Evolutionary conservation across 306 rosid genomes (phyloP), one percentile per base, ranked within the genome.

Genomic region (Castanopsis chinensis): DNA sequence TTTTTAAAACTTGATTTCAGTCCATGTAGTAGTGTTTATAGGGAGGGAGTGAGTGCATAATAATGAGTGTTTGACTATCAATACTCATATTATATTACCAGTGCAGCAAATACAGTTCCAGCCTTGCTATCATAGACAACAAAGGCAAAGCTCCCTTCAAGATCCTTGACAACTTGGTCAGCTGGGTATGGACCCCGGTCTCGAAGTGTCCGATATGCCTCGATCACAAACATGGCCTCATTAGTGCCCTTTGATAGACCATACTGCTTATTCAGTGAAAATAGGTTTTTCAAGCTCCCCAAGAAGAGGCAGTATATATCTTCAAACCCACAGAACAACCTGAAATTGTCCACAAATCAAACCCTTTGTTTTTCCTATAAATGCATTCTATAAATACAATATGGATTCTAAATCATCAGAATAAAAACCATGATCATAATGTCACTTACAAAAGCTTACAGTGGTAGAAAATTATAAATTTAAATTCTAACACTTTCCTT

Each of bases 171-270:
- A 77, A 95, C 99, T 77, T 93, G 99, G 75, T 95, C 99, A 25
- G 98, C 97, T 0, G 99, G 99, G 80, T 96, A 96, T 6, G 99
- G 99, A 73, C 99, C 98, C 8, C 99, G 73, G 83, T 96, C 99
- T 0, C 98, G 84, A 0, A 96, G 98, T 32, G 99, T 93, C 80
- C 84, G 86, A 53, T 93, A 96, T 64, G 99, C 99, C 86, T 93
- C 98, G 19, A 89, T 95, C 78, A 95, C 89, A 86, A 95, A 84
- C 92, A 96, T 85, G 86, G 99, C 96, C 78, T 93, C 99, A 57
- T 89, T 83, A 4, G 86, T 68, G 8, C 85, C 56, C 87, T 93
- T 96, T 14, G 94, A 74, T 12, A 96, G 71, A 19, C 99, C 99
- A 72, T 93, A 96, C 72, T 96, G 96, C 77, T 85, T 96, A 28